These are phyloP conservation scores for Adansonia grandidieri DNA, from an alignment of 441 rosid genomes.

Conservation along the genomic window DNA sequence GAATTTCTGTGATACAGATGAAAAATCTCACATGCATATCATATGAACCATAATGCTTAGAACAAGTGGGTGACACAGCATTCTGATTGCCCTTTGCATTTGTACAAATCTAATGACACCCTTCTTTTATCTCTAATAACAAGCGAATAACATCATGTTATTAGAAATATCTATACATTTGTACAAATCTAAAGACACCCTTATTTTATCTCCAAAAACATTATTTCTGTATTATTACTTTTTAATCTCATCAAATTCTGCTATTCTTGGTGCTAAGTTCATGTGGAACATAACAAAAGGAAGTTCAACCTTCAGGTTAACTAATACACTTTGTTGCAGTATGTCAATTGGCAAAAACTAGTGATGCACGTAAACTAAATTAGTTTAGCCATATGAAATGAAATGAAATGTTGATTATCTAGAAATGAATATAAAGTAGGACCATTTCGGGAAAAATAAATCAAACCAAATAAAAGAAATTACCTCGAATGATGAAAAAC, in stretches of 20 bases:
- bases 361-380: background rate
- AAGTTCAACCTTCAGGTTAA: background rate
- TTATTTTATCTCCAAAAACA: background rate
- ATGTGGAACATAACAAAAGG: background rate
- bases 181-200: background rate
- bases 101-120: background rate
- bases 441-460: too few relatives aligned
- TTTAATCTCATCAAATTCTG: background rate
- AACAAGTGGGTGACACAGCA: background rate
- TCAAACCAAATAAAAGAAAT: background rate
- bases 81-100: background rate
- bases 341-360: background rate
- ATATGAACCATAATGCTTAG: background rate
- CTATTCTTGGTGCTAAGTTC: background rate
- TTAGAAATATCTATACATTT: background rate
- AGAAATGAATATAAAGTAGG: background rate
- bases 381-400: background rate
- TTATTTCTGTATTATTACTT: too few relatives aligned
- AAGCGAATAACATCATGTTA: too few relatives aligned
- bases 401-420: background rate
- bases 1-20: background rate
- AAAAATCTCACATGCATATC: too few relatives aligned
- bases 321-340: background rate
- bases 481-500: slow-evolving; percentile 35
- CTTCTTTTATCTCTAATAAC: background rate